Conservation (phyloP, 2,329 filamentous ascomycete species). For the Pyrenochaeta sp. region DNA sequence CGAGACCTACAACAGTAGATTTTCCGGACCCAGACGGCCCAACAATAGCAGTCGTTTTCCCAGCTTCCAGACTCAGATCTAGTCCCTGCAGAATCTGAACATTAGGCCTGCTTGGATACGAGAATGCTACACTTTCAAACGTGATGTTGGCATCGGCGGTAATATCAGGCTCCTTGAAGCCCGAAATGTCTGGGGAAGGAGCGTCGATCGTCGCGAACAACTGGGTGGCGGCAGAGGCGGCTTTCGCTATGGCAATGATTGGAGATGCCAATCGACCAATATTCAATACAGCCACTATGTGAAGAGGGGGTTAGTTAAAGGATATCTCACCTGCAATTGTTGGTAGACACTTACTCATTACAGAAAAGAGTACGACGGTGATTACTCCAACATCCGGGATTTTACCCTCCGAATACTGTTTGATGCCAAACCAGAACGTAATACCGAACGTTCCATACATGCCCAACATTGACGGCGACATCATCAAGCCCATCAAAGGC, state of each 20-base stretch:
- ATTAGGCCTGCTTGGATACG: slow-evolving; percentile 61
- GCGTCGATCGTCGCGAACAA: slow-evolving; percentile 50
- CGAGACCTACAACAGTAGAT: slow-evolving; percentile 74
- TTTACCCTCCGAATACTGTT: slow-evolving; percentile 43
- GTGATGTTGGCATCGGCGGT: slow-evolving; percentile 45
- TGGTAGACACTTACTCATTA: slow-evolving; percentile 34
- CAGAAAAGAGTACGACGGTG: slow-evolving; percentile 50
- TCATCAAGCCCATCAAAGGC: slow-evolving; percentile 45
- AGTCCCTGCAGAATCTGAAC: slow-evolving; percentile 70
- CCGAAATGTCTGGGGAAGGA: slow-evolving; percentile 35
- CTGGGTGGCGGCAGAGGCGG: slow-evolving; percentile 45
- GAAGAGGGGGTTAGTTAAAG: not conserved
- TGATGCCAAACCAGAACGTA: slow-evolving; percentile 52
- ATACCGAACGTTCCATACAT: slow-evolving; percentile 50
- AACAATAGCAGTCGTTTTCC: slow-evolving; percentile 77
- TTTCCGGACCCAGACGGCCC: slow-evolving; percentile 74
- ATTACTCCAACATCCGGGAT: slow-evolving; percentile 43
- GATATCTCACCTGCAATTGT: not conserved
- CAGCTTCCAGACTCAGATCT: slow-evolving; percentile 66
- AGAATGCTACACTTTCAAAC: slow-evolving; percentile 47
- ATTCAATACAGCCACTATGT: slow-evolving; percentile 39
- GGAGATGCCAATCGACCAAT: slow-evolving; percentile 43
- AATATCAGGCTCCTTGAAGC: slow-evolving; percentile 46
- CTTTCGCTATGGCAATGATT: slow-evolving; percentile 46
- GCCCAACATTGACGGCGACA: slow-evolving; percentile 45